Conservation (phyloP, 2,329 filamentous ascomycete genomes). For the Cladophialophora yegresii region DNA sequence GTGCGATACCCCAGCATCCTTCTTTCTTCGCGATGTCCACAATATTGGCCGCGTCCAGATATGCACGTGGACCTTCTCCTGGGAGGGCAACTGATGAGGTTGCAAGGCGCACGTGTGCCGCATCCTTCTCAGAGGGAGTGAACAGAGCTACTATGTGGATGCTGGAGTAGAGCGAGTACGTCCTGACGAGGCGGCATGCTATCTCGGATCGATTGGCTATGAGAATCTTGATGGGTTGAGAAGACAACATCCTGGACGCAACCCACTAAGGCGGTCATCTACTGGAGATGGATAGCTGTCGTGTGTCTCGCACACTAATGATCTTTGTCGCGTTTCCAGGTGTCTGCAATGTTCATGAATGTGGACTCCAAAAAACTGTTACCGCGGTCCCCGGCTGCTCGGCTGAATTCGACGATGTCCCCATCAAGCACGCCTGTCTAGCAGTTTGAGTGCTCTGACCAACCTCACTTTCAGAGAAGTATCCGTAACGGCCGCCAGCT, state of each 20-base stretch:
- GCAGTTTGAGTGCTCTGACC: not conserved
- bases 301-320: slow-evolving; percentile 23
- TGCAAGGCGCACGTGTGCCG: slow-evolving; percentile 99
- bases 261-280: slow-evolving; percentile 20
- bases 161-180: slow-evolving; percentile 85
- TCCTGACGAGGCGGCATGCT: slow-evolving; percentile 87
- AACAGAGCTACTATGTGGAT: slow-evolving; percentile 64
- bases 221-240: slow-evolving; percentile 90
- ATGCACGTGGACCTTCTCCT: slow-evolving; percentile 90
- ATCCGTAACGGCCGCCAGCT: not conserved
- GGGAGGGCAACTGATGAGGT: slow-evolving; percentile 99
- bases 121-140: slow-evolving; percentile 94
- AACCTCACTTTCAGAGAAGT: not conserved
- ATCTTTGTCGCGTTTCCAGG: slow-evolving; percentile 19
- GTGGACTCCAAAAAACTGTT: slow-evolving; percentile 15
- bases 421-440: not conserved
- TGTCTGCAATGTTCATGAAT: not conserved
- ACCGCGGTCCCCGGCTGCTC: slow-evolving; percentile 19
- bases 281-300: slow-evolving; percentile 24
- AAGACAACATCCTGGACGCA: slow-evolving; percentile 26
- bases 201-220: slow-evolving; percentile 99
- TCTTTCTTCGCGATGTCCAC: slow-evolving; percentile 96
- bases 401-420: slow-evolving; percentile 21
- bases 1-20: slow-evolving; percentile 95
- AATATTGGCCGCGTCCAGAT: slow-evolving; percentile 94